These are phyloP conservation scores for Przewalskia tangutica DNA, from an alignment of 257 asterid species.

Conservation along the genomic window DNA sequence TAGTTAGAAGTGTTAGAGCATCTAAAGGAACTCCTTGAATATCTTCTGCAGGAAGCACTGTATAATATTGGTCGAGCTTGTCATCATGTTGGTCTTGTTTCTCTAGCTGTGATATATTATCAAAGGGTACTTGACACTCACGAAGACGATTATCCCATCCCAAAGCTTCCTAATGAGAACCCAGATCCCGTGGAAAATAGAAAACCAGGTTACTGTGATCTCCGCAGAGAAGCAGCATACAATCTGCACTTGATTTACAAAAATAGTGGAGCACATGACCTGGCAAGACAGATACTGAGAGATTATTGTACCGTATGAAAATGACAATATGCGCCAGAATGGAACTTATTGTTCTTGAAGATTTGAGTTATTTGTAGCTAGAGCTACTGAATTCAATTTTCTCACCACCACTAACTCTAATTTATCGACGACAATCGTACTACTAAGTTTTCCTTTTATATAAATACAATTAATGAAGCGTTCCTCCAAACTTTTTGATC, in stretches of 20 bases:
- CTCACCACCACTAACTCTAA: not conserved
- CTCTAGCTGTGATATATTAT: slow-evolving; percentile 37
- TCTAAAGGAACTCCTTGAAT: not conserved
- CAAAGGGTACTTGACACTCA: slow-evolving; percentile 51
- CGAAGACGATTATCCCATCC: slow-evolving; percentile 51
- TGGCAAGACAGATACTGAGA: slow-evolving; percentile 70
- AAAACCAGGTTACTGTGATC: slow-evolving; percentile 59
- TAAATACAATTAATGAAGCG: not conserved
- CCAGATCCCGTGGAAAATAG: slow-evolving; percentile 17
- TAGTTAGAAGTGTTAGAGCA: not conserved
- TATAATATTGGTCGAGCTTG: slow-evolving; percentile 73
- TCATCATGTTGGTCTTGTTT: slow-evolving; percentile 70
- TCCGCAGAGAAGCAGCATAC: slow-evolving; percentile 73
- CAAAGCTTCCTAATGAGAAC: slow-evolving; percentile 52
- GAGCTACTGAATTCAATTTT: not conserved
- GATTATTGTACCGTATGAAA: slow-evolving; percentile 43
- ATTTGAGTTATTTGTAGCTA: not conserved
- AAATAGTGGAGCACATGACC: slow-evolving; percentile 74
- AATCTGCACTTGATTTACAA: slow-evolving; percentile 73
- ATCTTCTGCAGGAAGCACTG: slow-evolving; percentile 44
- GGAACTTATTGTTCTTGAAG: not conserved
- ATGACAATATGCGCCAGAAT: not conserved
- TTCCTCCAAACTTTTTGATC: not conserved
- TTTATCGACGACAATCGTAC: not conserved
- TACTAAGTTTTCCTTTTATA: not conserved